Evolutionary conservation across 73 alveolate genomes (phyloP), one percentile per base, ranked within the genome.

Genomic region (Breviolum minutum): DNA sequence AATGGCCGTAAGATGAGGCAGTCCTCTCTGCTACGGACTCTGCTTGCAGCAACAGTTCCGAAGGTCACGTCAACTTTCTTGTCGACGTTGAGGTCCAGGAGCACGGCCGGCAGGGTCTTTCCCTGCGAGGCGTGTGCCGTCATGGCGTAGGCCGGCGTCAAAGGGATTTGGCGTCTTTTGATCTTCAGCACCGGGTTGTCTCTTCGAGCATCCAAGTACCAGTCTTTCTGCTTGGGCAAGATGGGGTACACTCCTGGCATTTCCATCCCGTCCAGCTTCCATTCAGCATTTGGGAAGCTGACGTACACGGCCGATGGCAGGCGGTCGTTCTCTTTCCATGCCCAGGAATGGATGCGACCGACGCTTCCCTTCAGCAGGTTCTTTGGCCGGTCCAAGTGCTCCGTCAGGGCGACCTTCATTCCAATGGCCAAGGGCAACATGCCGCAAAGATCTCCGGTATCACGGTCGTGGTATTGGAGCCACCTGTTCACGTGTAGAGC

Each of bases 81-180:
- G 97, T 91, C 97, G 80, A 91, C 97, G 30, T 91, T 73, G 30
- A 91, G 64, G 71, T 91, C 97, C 17, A 91, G 9, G 7, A 91
- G 87, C 48, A 71, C 97, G 30, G 97, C 97, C 4, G 79, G 77
- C n/a, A 91, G 54, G 17, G 97, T 91, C 30, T 91, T 91, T 5
- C 97, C 97, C 63, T 91, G 89, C 6, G 79, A 54, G 32, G 89
- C 40, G 54, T 91, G 97, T 20, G 97, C 97, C 8, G 97, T 91
- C 79, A 91, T 71, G 76, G 97, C 97, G 63, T 71, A 91, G 66
- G 97, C 88, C 63, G 97, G 97, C 20, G 77, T 14, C 22, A 91
- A 63, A 7, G 97, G 97, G 60, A 91, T 12, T 79, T 91, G 97
- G 32, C 62, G 20, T 7, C 97, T 71, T 17, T 68, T 71, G 26